Base-by-base conservation (phyloP, 495 filamentous ascomycete species). In the Usnea hakonensis region DNA sequence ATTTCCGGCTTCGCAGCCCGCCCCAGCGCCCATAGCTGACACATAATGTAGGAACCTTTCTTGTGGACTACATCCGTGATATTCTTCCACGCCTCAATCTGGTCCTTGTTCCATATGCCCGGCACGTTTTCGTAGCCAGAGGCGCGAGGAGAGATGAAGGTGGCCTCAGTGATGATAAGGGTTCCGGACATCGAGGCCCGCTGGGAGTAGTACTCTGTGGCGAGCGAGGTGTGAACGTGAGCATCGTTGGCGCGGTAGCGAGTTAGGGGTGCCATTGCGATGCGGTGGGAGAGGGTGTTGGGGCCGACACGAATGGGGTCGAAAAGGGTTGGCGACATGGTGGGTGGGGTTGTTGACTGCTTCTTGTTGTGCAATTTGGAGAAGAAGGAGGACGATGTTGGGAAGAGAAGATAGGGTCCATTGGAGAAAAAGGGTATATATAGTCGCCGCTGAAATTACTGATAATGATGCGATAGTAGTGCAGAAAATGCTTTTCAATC, bases 21-120 rank as follows among this genome's bases (percentile, higher is more conserved):
- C 19, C 88, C 88, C 8, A 87, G 71, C 0, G 81, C 80, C 84
- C 86, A 89, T 14, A 91, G 76, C 74, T 91, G 88, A 40, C 77
- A 58, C 72, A 76, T 87, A 65, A 91, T 90, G 66, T 76, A 82
- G 56, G 77, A 76, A 53, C 83, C 82, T 44, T 83, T 82, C 36
- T 75, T 75, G 75, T 91, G 89, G 13, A 91, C 87, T 17, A 79
- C 82, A 56, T 83, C 81, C 10, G 84, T 87, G 37, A 90, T 71
- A 33, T 74, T 67, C 53, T 78, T 81, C 88, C 87, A 90, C 0
- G 76, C 80, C 6, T 68, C 72, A 63, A 85, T 81, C 63, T 91
- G 88, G 16, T 73, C 82, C 0, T 77, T 67, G 64, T 67, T 83
- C 63, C 74, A 89, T 71, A 91, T 86, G 3, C 85, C 86, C 0